phyloP scores from a whole-genome alignment of 2,329 filamentous ascomycete genomes.

The Seiridium cupressi region DNA sequence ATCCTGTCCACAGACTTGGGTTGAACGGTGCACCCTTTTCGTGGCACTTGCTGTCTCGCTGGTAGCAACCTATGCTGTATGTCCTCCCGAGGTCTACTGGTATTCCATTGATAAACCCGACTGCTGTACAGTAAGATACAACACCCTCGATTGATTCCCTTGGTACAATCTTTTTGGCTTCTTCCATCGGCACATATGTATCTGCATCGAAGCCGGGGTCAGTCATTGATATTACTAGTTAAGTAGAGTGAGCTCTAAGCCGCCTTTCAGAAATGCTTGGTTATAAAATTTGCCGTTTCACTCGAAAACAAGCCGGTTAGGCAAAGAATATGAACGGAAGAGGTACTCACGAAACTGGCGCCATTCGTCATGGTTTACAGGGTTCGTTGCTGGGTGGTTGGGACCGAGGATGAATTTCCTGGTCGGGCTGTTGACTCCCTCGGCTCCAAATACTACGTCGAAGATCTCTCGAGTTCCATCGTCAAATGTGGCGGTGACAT shows the following conservation, averaged over 20 bases:
- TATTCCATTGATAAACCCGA: slow-evolving; percentile 15
- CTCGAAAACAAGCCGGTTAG: too few species aligned
- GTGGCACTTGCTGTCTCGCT: slow-evolving; percentile 10
- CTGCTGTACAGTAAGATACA: slow-evolving; percentile 12
- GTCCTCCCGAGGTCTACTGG: slow-evolving; percentile 14
- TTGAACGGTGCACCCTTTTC: background rate
- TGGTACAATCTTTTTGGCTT: slow-evolving; percentile 9
- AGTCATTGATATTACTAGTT: too few species aligned
- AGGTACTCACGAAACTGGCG: slow-evolving; percentile 4
- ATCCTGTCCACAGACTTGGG: slow-evolving; percentile 8
- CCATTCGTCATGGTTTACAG: slow-evolving; percentile 10
- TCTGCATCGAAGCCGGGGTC: background rate
- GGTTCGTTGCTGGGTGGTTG: slow-evolving; percentile 6
- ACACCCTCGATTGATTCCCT: slow-evolving; percentile 13
- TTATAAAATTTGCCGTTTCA: too few species aligned
- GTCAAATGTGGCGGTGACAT: background rate
- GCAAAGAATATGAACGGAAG: too few species aligned
- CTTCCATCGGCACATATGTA: slow-evolving; percentile 7
- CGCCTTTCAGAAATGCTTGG: too few species aligned
- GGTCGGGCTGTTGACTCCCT: slow-evolving; percentile 8
- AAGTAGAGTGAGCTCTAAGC: too few species aligned
- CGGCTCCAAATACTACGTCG: slow-evolving; percentile 9
- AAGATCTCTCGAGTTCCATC: slow-evolving; percentile 4
- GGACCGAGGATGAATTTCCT: slow-evolving; percentile 6
- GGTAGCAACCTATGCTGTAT: slow-evolving; percentile 12